Evolutionary conservation across 345 rosid species (phyloP), one percentile per base, ranked within the genome.

Genomic region (Aquilaria sinensis): DNA sequence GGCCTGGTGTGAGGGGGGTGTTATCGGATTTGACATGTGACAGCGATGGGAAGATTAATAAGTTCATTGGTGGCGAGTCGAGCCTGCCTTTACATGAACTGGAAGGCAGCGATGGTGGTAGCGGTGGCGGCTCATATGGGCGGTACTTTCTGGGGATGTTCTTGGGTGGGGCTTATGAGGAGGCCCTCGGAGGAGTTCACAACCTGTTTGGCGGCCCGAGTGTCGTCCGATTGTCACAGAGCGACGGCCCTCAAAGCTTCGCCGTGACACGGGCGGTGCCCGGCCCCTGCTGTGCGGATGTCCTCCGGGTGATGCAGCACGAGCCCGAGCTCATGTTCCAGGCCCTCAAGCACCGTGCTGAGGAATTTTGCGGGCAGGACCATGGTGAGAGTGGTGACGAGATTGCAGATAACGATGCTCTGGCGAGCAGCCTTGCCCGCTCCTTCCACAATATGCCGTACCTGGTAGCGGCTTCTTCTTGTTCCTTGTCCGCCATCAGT

Each of bases 131-230:
- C 50, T 73, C 30, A 31, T 33, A 51, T 51, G 80, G 78, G 14
- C n/a, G 63, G 56, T 95, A 95, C 76, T 89, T 61, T 66, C 51
- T 95, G 86, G 99, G 99, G 64, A 95, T 95, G 99, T 95, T 95
- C 61, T 77, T 95, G 70, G 97, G 96, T 14, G 99, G 99, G 70
- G 99, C 99, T 69, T 95, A 95, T 33, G 92, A 95, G 81, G 97
- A 95, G 81, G 99, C 97, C 47, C 85, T 95, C 57, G 99, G 99
- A 50, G 99, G 99, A 67, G 66, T 87, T 31, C 99, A 95, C 78
- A 95, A 95, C 81, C 63, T 95, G 72, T 95, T 91, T 33, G 96
- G 99, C 3, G 89, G 97, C 48, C 99, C 99, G 8, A 95, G 96
- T 16, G 79, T 91, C 23, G 94, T 95, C 9, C 82, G 90, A 2